Evolutionary conservation across 208 protist genomes (phyloP).

Genomic region (Leishmania aethiopica): DNA sequence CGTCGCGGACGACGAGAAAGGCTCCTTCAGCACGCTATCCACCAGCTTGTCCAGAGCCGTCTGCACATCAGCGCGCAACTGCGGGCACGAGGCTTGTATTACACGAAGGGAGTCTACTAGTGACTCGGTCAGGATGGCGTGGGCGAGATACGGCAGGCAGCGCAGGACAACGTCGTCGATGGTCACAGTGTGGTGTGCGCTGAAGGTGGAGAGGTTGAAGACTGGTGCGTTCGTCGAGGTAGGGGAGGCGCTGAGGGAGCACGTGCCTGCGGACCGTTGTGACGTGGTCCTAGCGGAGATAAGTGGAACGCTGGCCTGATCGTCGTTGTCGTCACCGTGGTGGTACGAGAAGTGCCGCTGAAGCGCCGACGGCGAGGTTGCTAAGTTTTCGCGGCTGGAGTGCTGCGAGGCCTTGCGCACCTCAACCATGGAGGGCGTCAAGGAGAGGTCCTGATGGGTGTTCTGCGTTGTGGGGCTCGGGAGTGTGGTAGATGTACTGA

Average conservation of each 20-base stretch:
- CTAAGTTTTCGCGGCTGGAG: constrained; percentile 8
- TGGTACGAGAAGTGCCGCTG: background rate
- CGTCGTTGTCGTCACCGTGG: background rate
- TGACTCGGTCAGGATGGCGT: constrained; percentile 63
- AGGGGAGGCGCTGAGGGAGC: constrained; percentile 7
- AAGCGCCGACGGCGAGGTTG: background rate
- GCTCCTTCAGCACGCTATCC: constrained; percentile 69
- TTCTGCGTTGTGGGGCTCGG: constrained; percentile 2
- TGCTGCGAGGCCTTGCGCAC: background rate
- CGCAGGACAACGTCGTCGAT: constrained; percentile 74
- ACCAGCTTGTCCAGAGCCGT: constrained; percentile 72
- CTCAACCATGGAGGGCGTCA: background rate
- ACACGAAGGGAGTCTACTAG: constrained; percentile 63
- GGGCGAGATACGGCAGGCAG: constrained; percentile 64
- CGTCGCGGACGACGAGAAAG: constrained; percentile 1
- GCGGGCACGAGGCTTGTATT: constrained; percentile 57
- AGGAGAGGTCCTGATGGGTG: background rate
- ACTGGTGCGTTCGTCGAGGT: constrained; percentile 16
- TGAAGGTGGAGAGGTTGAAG: constrained; percentile 18
- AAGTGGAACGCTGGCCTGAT: background rate
- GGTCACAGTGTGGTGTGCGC: constrained; percentile 25
- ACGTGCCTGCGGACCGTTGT: constrained; percentile 8
- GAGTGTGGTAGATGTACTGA: constrained; percentile 1
- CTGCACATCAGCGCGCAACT: constrained; percentile 58
- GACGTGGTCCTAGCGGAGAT: background rate